A percentile compares a stretch with the other conserved stretches of the same genome.
Conservation (phyloP, 2,329 filamentous ascomycete species). For the Seiridium cupressi region DNA sequence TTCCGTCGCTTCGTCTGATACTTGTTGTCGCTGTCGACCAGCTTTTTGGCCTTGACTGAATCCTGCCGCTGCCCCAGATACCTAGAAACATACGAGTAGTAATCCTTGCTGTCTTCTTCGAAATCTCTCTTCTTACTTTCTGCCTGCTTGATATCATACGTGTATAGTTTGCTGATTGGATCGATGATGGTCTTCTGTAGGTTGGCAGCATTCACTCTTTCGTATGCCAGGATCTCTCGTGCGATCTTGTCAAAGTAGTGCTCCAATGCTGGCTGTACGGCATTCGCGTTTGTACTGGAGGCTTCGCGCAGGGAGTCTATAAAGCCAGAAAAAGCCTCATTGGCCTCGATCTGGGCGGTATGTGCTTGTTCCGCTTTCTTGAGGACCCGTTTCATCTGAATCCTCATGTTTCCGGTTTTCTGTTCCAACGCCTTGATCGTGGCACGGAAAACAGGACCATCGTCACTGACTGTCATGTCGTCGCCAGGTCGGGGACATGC, state of each 20-base stretch:
- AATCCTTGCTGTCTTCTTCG: conserved; percentile 97
- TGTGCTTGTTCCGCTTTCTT: conserved; percentile 91
- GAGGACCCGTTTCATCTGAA: conserved; percentile 92
- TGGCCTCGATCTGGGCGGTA: conserved; percentile 75
- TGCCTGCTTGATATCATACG: conserved; percentile 94
- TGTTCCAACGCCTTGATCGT: conserved; percentile 96
- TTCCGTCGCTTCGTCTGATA: conserved; percentile 92
- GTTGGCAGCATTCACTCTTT: conserved; percentile 78
- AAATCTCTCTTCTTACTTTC: conserved; percentile 97
- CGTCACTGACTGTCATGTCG: conserved; percentile 81
- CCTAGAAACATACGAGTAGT: conserved; percentile 90
- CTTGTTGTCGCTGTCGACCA: conserved; percentile 90
- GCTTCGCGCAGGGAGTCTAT: conserved; percentile 85
- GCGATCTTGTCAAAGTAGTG: conserved; percentile 99
- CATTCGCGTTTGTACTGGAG: conserved; percentile 87
- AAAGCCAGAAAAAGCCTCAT: conserved; percentile 80
- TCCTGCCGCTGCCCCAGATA: conserved; percentile 97
- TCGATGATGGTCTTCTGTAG: conserved; percentile 94
- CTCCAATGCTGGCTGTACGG: conserved; percentile 93
- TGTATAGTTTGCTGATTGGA: conserved; percentile 86
- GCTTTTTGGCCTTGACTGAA: conserved; percentile 95
- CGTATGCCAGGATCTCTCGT: conserved; percentile 82
- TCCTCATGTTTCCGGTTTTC: conserved; percentile 91
- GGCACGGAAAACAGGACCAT: conserved; percentile 92
- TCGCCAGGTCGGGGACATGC: conserved; percentile 80